Evolutionary conservation across 768 basidiomycete species (phyloP), one percentile per base, ranked within the genome.

Genomic region (Amanita inopinata): DNA sequence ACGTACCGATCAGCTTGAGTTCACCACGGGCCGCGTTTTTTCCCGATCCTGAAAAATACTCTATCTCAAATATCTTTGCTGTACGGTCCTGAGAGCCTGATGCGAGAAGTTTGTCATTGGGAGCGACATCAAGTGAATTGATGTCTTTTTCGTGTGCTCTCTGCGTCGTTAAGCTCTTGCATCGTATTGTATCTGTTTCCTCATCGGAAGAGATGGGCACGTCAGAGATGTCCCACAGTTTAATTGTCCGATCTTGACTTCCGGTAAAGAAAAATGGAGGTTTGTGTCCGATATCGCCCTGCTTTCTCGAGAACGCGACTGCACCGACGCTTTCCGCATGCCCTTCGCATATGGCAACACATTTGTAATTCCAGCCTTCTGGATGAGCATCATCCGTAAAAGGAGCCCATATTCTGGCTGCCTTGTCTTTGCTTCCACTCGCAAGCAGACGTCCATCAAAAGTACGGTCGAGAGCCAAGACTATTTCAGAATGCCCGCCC

Each of bases 61-160:
- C 69, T 38, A 98, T 77, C 45, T 77, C 74, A 60, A 82, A 99
- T 12, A 99, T 64, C 56, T 97, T 98, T 42, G 87, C 90, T 9
- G 88, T 89, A 46, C 85, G 84, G 61, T 99, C 96, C 58, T 98
- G 96, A 14, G 92, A 96, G 15, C 91, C 96, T 2, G 93, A 94
- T 6, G 80, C 94, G 33, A 98, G 73, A 45, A 93, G 62, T 46
- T 70, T 71, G 59, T 96, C 89, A 56, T 94, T 89, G 4, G 90
- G 92, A 2, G 94, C 70, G 11, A 98, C 69, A 58, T 98, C 96
- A 30, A 99, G 71, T 43, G 92, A 80, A 60, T 99, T 99, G 64
- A 99, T 98, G 61, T 98, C 96, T 64, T 97, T 98, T 42, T 98
- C 96, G 61, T 98, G 96, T 9, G 92, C 89, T 58, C 84, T 87